phyloP scores from a whole-genome alignment of 2,329 filamentous ascomycete species.

The Fusarium sp. region DNA sequence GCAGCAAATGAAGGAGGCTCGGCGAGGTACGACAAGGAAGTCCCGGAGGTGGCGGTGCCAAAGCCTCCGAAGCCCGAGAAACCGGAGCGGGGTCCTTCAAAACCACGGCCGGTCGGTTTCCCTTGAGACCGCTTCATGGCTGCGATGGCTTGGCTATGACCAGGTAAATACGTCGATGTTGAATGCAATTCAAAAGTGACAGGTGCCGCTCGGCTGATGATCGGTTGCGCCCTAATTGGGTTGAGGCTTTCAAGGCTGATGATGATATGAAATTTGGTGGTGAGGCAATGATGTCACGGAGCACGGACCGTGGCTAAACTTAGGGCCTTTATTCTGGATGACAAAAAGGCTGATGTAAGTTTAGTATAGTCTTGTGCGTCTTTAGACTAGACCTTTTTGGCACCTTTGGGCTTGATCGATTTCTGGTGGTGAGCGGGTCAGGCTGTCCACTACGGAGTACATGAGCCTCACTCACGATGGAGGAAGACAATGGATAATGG shows the following conservation, averaged over 20 bases:
- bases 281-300: conserved; percentile 43
- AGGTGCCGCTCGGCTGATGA: conserved; percentile 24
- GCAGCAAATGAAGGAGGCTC: conserved; percentile 83
- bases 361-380: background rate
- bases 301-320: conserved; percentile 25
- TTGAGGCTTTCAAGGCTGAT: conserved; percentile 26
- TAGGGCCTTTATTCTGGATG: background rate
- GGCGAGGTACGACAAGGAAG: conserved; percentile 81
- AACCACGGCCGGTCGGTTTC: conserved; percentile 39
- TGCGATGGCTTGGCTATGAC: background rate
- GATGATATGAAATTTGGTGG: conserved; percentile 38
- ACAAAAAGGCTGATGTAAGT: background rate
- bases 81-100: conserved; percentile 40
- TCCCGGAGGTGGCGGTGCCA: conserved; percentile 53
- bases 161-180: background rate
- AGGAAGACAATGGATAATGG: background rate
- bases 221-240: conserved; percentile 1
- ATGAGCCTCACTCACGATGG: conserved; percentile 19
- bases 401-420: background rate
- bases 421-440: conserved; percentile 13
- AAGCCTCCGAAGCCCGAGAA: conserved; percentile 42
- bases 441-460: background rate
- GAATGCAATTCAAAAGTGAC: conserved; percentile 5
- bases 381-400: background rate
- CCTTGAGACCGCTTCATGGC: conserved; percentile 45